A percentile compares a stretch with the other conserved stretches of the same genome.
Conservation (phyloP, 352 stramenopile species). For the Vaucheria bursata region DNA sequence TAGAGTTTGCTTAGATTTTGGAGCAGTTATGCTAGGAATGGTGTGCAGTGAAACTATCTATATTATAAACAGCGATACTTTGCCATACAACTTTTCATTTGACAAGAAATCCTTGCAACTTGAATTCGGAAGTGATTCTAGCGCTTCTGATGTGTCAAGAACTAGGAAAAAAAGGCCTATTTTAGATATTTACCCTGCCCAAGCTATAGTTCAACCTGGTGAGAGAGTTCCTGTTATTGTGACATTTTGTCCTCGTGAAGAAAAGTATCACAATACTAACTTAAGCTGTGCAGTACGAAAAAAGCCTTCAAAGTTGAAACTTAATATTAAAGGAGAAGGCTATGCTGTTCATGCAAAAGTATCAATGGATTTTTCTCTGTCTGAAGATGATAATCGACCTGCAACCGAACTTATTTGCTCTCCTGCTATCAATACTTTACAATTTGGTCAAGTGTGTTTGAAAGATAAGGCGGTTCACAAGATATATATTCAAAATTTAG, state of each 20-base stretch:
- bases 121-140: no score
- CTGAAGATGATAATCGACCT: no score
- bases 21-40: conserved; percentile 74
- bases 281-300: conserved; percentile 77
- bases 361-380: no score
- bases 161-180: no score
- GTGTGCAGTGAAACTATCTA: conserved; percentile 71
- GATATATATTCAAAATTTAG: conserved; percentile 73
- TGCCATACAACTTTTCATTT: conserved; percentile 87
- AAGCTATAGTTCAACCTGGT: conserved; percentile 74
- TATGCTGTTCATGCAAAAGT: conserved; percentile 70
- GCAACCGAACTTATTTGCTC: no score
- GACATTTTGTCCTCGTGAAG: conserved; percentile 75
- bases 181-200: conserved; percentile 70
- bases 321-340: conserved; percentile 88
- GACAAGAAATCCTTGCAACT: conserved; percentile 71
- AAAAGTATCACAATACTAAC: conserved; percentile 85
- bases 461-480: conserved; percentile 34
- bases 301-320: conserved; percentile 73
- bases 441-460: conserved; percentile 41
- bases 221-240: conserved; percentile 72
- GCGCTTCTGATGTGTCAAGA: conserved; percentile 7
- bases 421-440: conserved; percentile 25
- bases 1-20: conserved; percentile 77
- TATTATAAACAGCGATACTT: conserved; percentile 78